Percentiles rank a stretch among this genome's conserved stretches.
These are phyloP conservation scores for Sanguinoderma infundibulare DNA, from an alignment of 1,284 basidiomycete species.

Conservation along the genomic window DNA sequence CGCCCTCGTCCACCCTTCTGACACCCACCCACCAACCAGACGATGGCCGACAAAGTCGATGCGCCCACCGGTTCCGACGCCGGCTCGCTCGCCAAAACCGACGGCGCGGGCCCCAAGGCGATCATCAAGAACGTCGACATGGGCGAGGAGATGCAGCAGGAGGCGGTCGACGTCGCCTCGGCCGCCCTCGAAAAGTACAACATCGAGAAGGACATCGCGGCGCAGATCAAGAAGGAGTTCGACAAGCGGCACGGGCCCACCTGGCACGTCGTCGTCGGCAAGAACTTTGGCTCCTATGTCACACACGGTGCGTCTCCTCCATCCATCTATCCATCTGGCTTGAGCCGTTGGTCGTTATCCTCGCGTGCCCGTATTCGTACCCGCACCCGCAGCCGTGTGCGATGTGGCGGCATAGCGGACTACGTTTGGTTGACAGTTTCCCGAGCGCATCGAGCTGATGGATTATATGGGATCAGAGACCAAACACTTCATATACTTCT, in stretches of 20 bases:
- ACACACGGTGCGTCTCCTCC: conserved; percentile 80
- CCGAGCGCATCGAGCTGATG: not conserved
- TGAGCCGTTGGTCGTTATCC: not conserved
- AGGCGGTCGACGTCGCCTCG: conserved; percentile 86
- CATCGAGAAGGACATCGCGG: conserved; percentile 98
- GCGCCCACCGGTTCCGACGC: conserved; percentile 58
- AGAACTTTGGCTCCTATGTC: conserved; percentile 97
- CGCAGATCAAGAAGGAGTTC: conserved; percentile 97
- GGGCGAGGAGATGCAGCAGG: conserved; percentile 95
- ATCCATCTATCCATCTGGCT: not conserved
- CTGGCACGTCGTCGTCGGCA: conserved; percentile 98
- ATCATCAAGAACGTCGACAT: conserved; percentile 98
- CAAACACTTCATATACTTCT: conserved; percentile 97
- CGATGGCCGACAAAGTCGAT: conserved; percentile 70
- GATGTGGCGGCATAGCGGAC: no score
- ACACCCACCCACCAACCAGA: conserved; percentile 3
- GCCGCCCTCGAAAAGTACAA: conserved; percentile 88
- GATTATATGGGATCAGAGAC: conserved; percentile 66
- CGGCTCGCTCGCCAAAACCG: conserved; percentile 48
- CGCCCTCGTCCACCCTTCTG: not conserved
- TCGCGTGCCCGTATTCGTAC: not conserved
- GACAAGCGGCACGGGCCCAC: conserved; percentile 91
- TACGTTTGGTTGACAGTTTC: no score
- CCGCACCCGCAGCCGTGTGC: no score
- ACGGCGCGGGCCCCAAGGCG: conserved; percentile 64